phyloP scores from a whole-genome alignment of 1,284 basidiomycete genomes.

The Bjerkandera adusta region DNA sequence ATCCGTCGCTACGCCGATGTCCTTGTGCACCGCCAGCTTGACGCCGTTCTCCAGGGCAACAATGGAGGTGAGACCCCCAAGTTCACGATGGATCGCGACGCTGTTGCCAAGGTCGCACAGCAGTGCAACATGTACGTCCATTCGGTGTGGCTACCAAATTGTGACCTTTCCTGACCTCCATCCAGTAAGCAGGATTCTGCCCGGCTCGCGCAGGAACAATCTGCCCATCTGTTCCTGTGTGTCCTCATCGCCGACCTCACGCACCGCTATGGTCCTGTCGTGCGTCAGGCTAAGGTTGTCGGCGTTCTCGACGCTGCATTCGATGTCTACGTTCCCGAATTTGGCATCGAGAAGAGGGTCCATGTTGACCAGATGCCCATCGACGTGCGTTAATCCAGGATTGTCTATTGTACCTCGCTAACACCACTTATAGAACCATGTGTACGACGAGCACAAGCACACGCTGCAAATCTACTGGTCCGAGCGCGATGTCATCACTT shows the following conservation, averaged over 20 bases:
- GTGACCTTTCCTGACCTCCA: conserved; percentile 8
- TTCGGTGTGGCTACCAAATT: conserved; percentile 11
- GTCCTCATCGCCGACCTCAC: conserved; percentile 92
- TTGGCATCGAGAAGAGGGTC: conserved; percentile 97
- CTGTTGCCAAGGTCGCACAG: conserved; percentile 95
- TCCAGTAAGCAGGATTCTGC: conserved; percentile 87
- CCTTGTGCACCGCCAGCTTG: conserved; percentile 95
- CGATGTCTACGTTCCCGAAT: conserved; percentile 91
- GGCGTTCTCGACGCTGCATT: conserved; percentile 95
- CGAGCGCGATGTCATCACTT: conserved; percentile 86
- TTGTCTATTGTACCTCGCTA: conserved; percentile 6
- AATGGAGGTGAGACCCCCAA: conserved; percentile 60
- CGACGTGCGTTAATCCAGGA: conserved; percentile 73
- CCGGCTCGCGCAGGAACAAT: conserved; percentile 92
- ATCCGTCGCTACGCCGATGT: conserved; percentile 95
- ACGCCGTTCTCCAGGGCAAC: conserved; percentile 68
- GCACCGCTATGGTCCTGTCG: conserved; percentile 90
- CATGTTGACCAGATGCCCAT: conserved; percentile 99
- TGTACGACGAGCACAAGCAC: conserved; percentile 91
- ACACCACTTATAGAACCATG: conserved; percentile 65
- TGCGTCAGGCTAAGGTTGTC: conserved; percentile 91
- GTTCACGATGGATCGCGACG: conserved; percentile 96
- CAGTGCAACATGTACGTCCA: conserved; percentile 88
- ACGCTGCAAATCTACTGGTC: conserved; percentile 93
- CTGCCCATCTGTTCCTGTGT: conserved; percentile 92